phyloP scores from a whole-genome alignment of 495 filamentous ascomycete genomes.

The Bacidia rubella region DNA sequence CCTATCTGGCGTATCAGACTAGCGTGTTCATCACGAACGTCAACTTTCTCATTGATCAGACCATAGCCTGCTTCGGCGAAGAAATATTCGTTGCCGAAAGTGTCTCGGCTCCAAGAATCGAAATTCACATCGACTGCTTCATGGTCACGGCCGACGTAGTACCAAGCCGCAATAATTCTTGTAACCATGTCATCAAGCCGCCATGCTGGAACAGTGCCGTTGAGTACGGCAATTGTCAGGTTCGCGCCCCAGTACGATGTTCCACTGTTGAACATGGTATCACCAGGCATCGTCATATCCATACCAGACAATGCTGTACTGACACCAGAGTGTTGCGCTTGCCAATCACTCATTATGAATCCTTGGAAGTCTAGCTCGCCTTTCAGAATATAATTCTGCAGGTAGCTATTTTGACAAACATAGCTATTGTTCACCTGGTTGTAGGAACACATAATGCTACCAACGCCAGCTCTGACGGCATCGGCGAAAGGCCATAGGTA shows the following conservation, averaged over 20 bases:
- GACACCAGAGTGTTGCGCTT: conserved; percentile 75
- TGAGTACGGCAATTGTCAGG: conserved; percentile 72
- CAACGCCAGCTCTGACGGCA: conserved; percentile 61
- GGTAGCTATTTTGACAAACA: conserved; percentile 56
- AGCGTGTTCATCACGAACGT: conserved; percentile 68
- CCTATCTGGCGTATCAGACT: conserved; percentile 59
- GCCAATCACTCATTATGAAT: conserved; percentile 85
- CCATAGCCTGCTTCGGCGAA: conserved; percentile 38
- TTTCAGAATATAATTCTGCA: conserved; percentile 74
- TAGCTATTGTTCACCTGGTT: conserved; percentile 70
- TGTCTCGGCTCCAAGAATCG: conserved; percentile 70
- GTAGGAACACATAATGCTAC: conserved; percentile 89
- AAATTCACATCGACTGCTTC: conserved; percentile 63
- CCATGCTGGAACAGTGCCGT: conserved; percentile 83
- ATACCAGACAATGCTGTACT: conserved; percentile 67
- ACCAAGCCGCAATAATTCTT: conserved; percentile 87
- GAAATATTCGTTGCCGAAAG: conserved; percentile 55
- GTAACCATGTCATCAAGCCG: conserved; percentile 86
- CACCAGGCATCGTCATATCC: conserved; percentile 95
- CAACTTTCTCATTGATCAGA: conserved; percentile 66
- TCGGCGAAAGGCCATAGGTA: conserved; percentile 87
- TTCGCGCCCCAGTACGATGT: conserved; percentile 76
- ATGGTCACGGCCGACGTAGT: conserved; percentile 66
- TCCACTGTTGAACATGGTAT: conserved; percentile 58
- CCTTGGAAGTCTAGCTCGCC: conserved; percentile 89